A percentile compares a stretch with the other conserved stretches of the same genome.
phyloP scores from a whole-genome alignment of 345 rosid genomes.

The Gossypium bickii region DNA sequence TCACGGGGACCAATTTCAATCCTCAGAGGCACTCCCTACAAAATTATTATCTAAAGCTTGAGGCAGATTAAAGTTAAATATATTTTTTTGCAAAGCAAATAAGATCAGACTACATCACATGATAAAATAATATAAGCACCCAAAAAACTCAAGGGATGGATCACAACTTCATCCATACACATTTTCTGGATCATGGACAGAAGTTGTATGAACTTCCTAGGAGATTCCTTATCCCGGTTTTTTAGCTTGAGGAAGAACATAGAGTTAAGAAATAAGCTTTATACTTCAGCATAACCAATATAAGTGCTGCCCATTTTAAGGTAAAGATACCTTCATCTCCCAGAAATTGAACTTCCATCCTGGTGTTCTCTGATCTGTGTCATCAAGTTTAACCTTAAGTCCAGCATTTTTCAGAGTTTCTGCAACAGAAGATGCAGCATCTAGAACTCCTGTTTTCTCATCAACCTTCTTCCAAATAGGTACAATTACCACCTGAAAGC shows the following conservation, averaged over 20 bases:
- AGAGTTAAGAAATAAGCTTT: not conserved
- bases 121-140: not conserved
- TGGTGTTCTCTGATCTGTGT: slow-evolving; percentile 71
- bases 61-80: not conserved
- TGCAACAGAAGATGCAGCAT: slow-evolving; percentile 61
- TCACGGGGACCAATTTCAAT: slow-evolving; percentile 97
- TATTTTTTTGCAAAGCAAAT: not conserved
- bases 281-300: not conserved
- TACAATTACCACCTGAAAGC: slow-evolving; percentile 63
- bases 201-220: not conserved
- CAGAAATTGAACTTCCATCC: slow-evolving; percentile 98
- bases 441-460: slow-evolving; percentile 69
- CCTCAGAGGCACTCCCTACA: slow-evolving; percentile 78
- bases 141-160: slow-evolving; percentile 7
- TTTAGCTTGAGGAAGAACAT: not conserved
- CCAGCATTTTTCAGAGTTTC: slow-evolving; percentile 59
- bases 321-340: slow-evolving; percentile 79
- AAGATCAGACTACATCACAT: not conserved
- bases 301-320: not conserved
- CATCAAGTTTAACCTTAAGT: slow-evolving; percentile 80
- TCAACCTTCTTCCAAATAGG: slow-evolving; percentile 85
- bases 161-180: not conserved
- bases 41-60: slow-evolving; percentile 18
- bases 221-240: not conserved
- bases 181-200: not conserved